Evolutionary conservation across 2,329 filamentous ascomycete species (phyloP), one percentile per base, ranked within the genome.

Genomic region (Endothia cerciana): DNA sequence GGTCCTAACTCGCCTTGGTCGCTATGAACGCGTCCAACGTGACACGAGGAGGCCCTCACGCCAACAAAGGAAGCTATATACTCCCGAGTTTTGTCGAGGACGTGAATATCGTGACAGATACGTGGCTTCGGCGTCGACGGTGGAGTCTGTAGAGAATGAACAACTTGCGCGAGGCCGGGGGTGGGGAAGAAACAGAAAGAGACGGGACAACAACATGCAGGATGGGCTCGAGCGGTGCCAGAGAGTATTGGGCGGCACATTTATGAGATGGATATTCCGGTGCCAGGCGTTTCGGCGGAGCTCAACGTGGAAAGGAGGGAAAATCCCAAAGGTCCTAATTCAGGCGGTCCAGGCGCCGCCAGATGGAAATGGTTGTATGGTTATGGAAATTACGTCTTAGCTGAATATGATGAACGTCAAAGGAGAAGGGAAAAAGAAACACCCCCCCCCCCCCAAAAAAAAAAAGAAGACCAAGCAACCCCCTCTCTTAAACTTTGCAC

Each of bases 1-100:
- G 17, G 30, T 19, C 51, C 28, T 36, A 17, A 1, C 6, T 11
- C 7, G 11, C 3, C 10, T 62, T n/a, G 41, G 55, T 62, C n/a
- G 65, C 65, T 62, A 62, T 65, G 22, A 58, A 62, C 59, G 58
- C 62, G 45, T 62, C 53, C 33, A 25, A 41, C 60, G 40, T 15
- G 45, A 47, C 43, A 25, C 41, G 17, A 19, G 10, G 22, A 55
- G 8, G 8, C 19, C 13, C 36, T 19, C 38, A 28, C 3, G 49
- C 38, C 38, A 28, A 33, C 19, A 11, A 28, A 22, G 45, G 60
- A 25, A 25, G 6, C n/a, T 36, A 40, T n/a, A 57, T 7, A 15
- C 36, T 3, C 10, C 17, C 33, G 41, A 1, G 28, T n/a, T 28
- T 10, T 19, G 25, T 7, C 55, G 36, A 17, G n/a, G 55, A 41